phyloP scores from a whole-genome alignment of 108 stramenopile genomes.

The Skeletonema costatum region DNA sequence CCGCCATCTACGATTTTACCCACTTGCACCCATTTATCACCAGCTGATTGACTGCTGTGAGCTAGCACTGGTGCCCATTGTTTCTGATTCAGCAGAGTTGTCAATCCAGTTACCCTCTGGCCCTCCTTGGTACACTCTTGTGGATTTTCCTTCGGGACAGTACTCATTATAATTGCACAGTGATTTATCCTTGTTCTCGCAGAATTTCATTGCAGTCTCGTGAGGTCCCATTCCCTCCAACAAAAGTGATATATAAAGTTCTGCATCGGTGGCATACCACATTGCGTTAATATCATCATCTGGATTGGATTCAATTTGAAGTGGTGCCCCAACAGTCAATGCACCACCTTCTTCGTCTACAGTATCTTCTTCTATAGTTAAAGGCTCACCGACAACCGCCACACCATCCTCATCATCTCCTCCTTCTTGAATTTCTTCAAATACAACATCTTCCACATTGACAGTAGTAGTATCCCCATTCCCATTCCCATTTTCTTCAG shows the following conservation, averaged over 20 bases:
- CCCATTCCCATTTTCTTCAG: too few species aligned
- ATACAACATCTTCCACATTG: background rate
- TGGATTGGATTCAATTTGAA: background rate
- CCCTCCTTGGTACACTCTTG: background rate
- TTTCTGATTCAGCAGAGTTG: background rate
- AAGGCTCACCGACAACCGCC: background rate
- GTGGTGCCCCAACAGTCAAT: background rate
- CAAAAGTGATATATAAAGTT: background rate
- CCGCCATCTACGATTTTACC: background rate
- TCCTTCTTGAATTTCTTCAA: background rate
- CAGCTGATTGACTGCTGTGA: background rate
- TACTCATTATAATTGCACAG: background rate
- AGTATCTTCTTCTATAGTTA: background rate
- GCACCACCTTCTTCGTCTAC: background rate
- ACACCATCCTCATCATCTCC: background rate
- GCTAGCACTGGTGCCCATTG: background rate
- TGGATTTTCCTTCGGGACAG: background rate
- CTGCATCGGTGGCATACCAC: background rate
- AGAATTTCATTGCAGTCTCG: background rate
- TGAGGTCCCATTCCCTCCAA: background rate
- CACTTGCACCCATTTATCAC: background rate
- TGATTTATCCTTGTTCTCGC: background rate
- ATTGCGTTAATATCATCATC: background rate
- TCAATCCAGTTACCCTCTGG: background rate
- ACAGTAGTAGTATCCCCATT: background rate